phyloP scores from a whole-genome alignment of 192 early-diverging fungal genomes.

The Coemansia erecta region DNA sequence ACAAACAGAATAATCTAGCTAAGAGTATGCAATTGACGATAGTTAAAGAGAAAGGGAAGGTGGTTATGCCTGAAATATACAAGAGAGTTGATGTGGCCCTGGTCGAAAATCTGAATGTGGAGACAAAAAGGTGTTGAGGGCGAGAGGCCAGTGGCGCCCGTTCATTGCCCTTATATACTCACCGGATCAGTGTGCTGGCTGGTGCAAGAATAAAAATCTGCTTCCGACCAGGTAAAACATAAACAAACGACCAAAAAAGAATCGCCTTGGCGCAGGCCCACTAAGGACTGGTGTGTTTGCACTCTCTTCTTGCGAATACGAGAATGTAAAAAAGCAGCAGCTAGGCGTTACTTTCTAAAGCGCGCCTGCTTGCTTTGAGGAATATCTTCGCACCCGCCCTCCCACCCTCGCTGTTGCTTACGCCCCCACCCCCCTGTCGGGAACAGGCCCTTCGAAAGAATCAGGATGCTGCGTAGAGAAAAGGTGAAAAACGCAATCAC shows the following conservation, averaged over 20 bases:
- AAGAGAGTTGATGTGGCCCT: neutral
- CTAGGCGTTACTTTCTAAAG: conserved; percentile 1
- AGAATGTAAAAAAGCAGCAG: neutral
- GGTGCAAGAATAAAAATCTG: conserved; percentile 1
- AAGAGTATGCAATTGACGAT: neutral
- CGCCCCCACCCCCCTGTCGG: neutral
- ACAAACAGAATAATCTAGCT: neutral
- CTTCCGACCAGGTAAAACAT: neutral
- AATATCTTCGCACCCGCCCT: neutral
- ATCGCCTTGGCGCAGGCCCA: neutral
- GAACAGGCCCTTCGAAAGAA: neutral
- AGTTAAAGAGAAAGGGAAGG: neutral
- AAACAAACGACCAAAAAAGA: conserved; percentile 6
- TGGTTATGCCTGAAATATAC: neutral
- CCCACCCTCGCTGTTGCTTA: neutral
- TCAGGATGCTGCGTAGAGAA: neutral
- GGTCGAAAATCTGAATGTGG: too few species aligned
- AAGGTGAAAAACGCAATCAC: neutral
- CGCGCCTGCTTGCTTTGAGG: conserved; percentile 1
- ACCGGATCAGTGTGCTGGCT: too few species aligned
- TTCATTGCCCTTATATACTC: conserved; percentile 3
- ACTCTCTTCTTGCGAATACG: neutral
- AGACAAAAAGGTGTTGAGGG: too few species aligned
- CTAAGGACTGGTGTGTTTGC: neutral
- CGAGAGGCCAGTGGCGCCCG: conserved; percentile 1